These are phyloP conservation scores for Marsdenia floribunda DNA, from an alignment of 257 asterid genomes.

Conservation along the genomic window DNA sequence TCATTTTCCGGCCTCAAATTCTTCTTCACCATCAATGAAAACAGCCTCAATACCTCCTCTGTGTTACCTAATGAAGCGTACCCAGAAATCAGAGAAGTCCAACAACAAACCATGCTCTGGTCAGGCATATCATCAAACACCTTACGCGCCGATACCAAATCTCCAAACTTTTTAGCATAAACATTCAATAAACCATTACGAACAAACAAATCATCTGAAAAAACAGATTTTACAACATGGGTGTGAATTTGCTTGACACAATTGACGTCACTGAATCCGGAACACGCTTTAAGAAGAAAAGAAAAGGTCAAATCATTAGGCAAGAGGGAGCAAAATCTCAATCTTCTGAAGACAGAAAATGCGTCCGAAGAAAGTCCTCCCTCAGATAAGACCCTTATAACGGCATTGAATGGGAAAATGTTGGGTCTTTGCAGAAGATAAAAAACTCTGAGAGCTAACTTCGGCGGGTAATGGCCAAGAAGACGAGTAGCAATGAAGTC, in stretches of 20 bases:
- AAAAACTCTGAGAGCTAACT: conserved; percentile 43
- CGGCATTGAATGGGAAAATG: conserved; percentile 67
- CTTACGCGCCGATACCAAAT: conserved; percentile 44
- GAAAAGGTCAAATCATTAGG: conserved; percentile 69
- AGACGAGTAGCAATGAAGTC: conserved; percentile 73
- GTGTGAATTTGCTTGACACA: conserved; percentile 43
- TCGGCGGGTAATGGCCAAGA: conserved; percentile 62
- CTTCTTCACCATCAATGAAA: conserved; percentile 42
- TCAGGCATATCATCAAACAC: conserved; percentile 74
- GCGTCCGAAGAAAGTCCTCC: conserved; percentile 39
- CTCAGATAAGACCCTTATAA: conserved; percentile 61
- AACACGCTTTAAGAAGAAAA: conserved; percentile 61
- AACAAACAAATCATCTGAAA: conserved; percentile 32
- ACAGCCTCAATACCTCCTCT: conserved; percentile 45
- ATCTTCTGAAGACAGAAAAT: conserved; percentile 28
- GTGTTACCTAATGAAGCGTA: conserved; percentile 44
- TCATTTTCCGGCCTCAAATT: conserved; percentile 49
- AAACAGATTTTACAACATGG: conserved; percentile 46
- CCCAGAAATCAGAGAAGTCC: conserved; percentile 75
- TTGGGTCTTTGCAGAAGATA: conserved; percentile 35
- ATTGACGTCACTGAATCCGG: conserved; percentile 20
- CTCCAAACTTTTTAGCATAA: conserved; percentile 39
- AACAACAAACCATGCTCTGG: conserved; percentile 37
- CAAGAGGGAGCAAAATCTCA: conserved; percentile 23
- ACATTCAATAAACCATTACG: conserved; percentile 57